Evolutionary conservation across 2,329 filamentous ascomycete species (phyloP), one percentile per base, ranked within the genome.

Genomic region (Tolypocladium ophioglossoides): DNA sequence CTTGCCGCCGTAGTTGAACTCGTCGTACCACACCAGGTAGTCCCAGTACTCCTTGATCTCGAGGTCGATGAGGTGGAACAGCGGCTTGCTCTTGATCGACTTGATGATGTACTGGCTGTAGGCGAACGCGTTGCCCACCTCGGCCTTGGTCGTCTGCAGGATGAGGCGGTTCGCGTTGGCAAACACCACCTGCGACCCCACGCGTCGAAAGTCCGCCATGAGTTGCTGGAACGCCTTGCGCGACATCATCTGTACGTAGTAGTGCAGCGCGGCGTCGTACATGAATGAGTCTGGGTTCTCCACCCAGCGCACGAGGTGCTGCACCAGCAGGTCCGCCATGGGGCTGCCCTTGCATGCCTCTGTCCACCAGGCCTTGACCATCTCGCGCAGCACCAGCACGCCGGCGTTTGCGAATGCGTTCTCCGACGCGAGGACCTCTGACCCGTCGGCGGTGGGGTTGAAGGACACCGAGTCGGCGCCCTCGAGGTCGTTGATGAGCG

Each of bases 11-110:
- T 97, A 97, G 74, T 99, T 99, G 77, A 92, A 96, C 70, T 96
- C 90, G 62, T 99, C 94, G 62, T 97, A 97, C 94, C 94, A 99
- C 4, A 96, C 85, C 0, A 99, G 83, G 64, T 96, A 97, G 69
- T 99, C 94, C 94, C 94, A 99, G 70, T 96, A 99, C 68, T 99
- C 94, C 61, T 92, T 96, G 70, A 99, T 94, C 63, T 96, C 89
- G 3, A 99, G 78, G 63, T 99, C 94, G 58, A 99, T 84, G 66
- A 99, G 99, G 69, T 96, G 89, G 72, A 99, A 99, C 0, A 96
- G 79, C 0, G 94, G 91, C 65, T 96, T 96, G 54, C 84, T 85
- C 70, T 95, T 92, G 73, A 99, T 96, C 0, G 91, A 95, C 74
- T 96, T 96, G 64, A 99, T 80, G 58, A 99, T 95, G 71, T 99